Evolutionary conservation across 2,329 filamentous ascomycete genomes (phyloP).

Genomic region (Harringtonia lauricola): DNA sequence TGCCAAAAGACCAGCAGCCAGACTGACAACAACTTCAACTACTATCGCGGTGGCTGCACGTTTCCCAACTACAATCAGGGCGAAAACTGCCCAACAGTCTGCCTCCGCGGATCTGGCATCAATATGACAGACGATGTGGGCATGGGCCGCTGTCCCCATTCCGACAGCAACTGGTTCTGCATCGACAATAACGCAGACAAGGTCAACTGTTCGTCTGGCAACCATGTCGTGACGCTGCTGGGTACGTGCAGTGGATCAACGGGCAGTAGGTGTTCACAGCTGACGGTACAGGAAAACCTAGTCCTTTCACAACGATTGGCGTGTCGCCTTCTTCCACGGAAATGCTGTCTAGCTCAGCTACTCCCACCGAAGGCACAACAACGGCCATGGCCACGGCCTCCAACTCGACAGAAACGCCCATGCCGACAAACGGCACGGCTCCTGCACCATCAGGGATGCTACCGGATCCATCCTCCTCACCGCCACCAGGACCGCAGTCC

Average conservation of each 20-base stretch:
- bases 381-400: no score
- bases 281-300: no score
- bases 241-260: background rate
- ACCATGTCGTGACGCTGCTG: conserved; percentile 3
- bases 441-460: no score
- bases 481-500: background rate
- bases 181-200: conserved; percentile 4
- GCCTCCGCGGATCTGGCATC: conserved; percentile 2
- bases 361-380: background rate
- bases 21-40: background rate
- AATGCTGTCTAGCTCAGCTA: background rate
- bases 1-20: conserved; percentile 1
- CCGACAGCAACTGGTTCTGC: conserved; percentile 7
- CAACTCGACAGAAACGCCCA: no score
- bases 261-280: no score
- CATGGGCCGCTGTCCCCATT: conserved; percentile 3
- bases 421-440: no score
- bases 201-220: conserved; percentile 6
- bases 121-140: background rate
- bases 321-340: no score
- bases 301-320: no score
- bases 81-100: conserved; percentile 5
- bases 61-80: conserved; percentile 3
- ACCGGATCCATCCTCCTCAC: no score
- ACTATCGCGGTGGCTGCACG: conserved; percentile 10